Evolutionary conservation across 75 land plant genomes (phyloP).

Genomic region (Ceratopteris richardii): DNA sequence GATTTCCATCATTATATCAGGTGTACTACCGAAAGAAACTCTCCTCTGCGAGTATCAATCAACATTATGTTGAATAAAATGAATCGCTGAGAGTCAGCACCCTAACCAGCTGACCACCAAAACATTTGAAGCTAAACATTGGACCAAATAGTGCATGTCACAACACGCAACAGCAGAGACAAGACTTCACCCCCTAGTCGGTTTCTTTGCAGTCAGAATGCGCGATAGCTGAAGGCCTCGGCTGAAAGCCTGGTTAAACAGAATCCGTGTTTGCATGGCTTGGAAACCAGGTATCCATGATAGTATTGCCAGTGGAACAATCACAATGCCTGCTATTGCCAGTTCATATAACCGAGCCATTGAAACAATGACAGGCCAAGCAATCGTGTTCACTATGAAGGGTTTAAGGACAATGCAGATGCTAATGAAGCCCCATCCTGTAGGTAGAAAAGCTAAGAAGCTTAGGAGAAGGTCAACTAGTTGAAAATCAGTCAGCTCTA

Average conservation of each 20-base stretch:
- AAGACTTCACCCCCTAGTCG: too few species aligned
- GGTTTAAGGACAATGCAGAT: slow-evolving; percentile 13
- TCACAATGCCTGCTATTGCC: slow-evolving; percentile 14
- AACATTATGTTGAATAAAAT: too few species aligned
- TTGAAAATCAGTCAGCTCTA: slow-evolving; percentile 6
- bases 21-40: too few species aligned
- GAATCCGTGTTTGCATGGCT: slow-evolving; percentile 33
- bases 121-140: too few species aligned
- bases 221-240: slow-evolving; percentile 32
- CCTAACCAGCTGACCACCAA: too few species aligned
- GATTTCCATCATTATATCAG: too few species aligned
- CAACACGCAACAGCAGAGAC: too few species aligned
- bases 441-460: slow-evolving; percentile 28
- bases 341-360: slow-evolving; percentile 28
- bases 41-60: too few species aligned
- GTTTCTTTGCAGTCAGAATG: slow-evolving; percentile 13
- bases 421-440: slow-evolving; percentile 25
- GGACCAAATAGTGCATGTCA: too few species aligned
- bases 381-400: background rate
- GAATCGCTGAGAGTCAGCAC: too few species aligned
- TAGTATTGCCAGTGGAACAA: slow-evolving; percentile 26
- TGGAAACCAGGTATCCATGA: slow-evolving; percentile 35
- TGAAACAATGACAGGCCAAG: slow-evolving; percentile 23
- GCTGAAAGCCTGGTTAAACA: slow-evolving; percentile 37
- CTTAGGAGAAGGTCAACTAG: slow-evolving; percentile 16